These are phyloP conservation scores for Aspergillus uvarum DNA, from an alignment of 2,329 filamentous ascomycete species.

Conservation along the genomic window DNA sequence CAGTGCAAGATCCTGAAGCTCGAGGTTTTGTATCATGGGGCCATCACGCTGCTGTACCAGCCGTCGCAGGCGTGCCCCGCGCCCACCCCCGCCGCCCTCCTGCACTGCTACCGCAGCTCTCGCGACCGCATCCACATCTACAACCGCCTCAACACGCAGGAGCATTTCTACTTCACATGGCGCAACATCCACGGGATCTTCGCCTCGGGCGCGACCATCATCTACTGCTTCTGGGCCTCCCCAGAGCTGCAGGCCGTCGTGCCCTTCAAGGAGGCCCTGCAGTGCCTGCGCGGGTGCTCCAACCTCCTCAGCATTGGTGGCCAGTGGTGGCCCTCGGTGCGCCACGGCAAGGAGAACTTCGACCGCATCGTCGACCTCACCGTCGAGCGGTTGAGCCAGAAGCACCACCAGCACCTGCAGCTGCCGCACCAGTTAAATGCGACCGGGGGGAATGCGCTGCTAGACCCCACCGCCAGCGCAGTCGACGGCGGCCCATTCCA, in stretches of 20 bases:
- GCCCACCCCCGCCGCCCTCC: constrained; percentile 30
- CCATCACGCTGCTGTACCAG: constrained; percentile 38
- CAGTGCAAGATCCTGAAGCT: constrained; percentile 26
- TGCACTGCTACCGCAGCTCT: constrained; percentile 32
- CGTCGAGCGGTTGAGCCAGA: constrained; percentile 20
- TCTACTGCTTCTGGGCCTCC: constrained; percentile 43
- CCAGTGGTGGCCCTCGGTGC: constrained; percentile 44
- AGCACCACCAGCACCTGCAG: background rate
- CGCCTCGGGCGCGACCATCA: constrained; percentile 38
- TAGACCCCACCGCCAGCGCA: background rate
- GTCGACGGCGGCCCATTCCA: background rate
- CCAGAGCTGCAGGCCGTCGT: constrained; percentile 26
- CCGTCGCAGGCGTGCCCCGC: constrained; percentile 37
- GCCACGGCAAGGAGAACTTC: constrained; percentile 33
- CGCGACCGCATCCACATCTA: constrained; percentile 31
- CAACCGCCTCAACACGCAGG: constrained; percentile 30
- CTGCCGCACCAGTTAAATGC: background rate
- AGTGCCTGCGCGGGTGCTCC: constrained; percentile 34
- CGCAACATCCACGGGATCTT: constrained; percentile 42
- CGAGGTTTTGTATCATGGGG: constrained; percentile 34
- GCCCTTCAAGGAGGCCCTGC: constrained; percentile 23
- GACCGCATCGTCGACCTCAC: constrained; percentile 32
- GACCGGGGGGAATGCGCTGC: background rate
- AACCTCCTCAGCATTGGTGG: constrained; percentile 42
- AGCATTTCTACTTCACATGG: constrained; percentile 36